These are phyloP conservation scores for Komagataella mondaviorum DNA, from an alignment of 805 yeast genomes.

Conservation along the genomic window DNA sequence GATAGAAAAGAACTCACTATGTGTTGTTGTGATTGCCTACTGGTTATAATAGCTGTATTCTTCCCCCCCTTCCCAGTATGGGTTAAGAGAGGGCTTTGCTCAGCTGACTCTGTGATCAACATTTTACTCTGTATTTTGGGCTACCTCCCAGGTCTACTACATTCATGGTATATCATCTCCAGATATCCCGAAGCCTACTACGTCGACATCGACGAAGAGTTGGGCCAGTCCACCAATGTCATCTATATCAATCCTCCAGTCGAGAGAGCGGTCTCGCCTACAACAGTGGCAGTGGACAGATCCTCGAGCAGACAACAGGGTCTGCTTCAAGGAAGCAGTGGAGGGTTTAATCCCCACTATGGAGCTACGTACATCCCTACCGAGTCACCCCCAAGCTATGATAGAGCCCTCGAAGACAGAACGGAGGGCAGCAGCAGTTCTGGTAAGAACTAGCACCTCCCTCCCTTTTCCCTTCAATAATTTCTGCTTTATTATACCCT, in stretches of 20 bases:
- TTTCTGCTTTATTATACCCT: neutral
- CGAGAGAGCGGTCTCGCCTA: neutral
- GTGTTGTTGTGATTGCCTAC: constrained; percentile 42
- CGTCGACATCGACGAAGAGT: constrained; percentile 5
- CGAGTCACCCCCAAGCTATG: neutral
- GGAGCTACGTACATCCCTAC: neutral
- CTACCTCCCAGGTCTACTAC: constrained; percentile 58
- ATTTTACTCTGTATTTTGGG: constrained; percentile 48
- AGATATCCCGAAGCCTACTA: constrained; percentile 25
- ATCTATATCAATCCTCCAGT: neutral
- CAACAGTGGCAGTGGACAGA: neutral
- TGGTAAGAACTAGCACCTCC: neutral
- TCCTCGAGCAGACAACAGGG: neutral
- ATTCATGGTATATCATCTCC: constrained; percentile 53
- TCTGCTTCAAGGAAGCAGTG: neutral
- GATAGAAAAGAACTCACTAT: neutral
- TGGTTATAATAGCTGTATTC: constrained; percentile 56
- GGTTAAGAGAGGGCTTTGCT: constrained; percentile 57
- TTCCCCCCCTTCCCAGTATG: constrained; percentile 75
- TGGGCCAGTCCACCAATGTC: neutral
- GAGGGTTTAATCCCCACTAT: neutral
- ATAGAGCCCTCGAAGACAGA: neutral
- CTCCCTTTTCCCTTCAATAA: neutral
- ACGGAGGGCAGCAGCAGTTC: neutral
- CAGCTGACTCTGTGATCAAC: constrained; percentile 59